phyloP scores from a whole-genome alignment of 768 basidiomycete species.

The Pleurotus cornucopiae region DNA sequence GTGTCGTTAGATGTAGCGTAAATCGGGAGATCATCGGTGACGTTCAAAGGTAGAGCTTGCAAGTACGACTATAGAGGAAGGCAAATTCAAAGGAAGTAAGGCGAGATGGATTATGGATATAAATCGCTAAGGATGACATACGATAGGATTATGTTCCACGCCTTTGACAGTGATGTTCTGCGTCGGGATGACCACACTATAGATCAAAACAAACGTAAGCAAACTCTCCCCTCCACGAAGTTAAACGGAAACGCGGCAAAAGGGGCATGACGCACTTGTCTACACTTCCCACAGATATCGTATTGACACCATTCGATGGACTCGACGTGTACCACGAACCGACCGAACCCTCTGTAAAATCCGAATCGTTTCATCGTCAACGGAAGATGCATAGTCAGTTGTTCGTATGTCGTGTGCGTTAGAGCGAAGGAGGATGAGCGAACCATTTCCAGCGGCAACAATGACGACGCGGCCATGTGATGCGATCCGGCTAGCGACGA shows the following conservation, averaged over 20 bases:
- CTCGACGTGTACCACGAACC: slow-evolving; percentile 42
- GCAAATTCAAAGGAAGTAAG: background rate
- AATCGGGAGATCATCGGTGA: slow-evolving; percentile 44
- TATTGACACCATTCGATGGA: slow-evolving; percentile 34
- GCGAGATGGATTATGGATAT: background rate
- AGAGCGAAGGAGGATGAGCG: too few species aligned
- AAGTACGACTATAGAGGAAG: slow-evolving; percentile 37
- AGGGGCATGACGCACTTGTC: slow-evolving; percentile 19
- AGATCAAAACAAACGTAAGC: background rate
- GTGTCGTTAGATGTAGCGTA: slow-evolving; percentile 56
- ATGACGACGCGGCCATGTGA: slow-evolving; percentile 41
- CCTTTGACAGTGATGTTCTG: slow-evolving; percentile 53
- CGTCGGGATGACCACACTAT: slow-evolving; percentile 49
- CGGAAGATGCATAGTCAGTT: too few species aligned
- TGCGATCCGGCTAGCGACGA: slow-evolving; percentile 43
- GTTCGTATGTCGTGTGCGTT: background rate
- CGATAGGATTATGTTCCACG: slow-evolving; percentile 41
- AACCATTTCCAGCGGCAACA: slow-evolving; percentile 40
- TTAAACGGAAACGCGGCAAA: background rate
- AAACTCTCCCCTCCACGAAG: background rate
- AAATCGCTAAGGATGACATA: background rate
- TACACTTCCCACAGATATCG: slow-evolving; percentile 32
- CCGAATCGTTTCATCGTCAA: too few species aligned
- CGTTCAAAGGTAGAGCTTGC: slow-evolving; percentile 39
- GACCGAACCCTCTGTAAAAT: slow-evolving; percentile 22